Evolutionary conservation across 2,329 filamentous ascomycete species (phyloP), one percentile per base, ranked within the genome.

Genomic region (Monosporascus cannonballus): DNA sequence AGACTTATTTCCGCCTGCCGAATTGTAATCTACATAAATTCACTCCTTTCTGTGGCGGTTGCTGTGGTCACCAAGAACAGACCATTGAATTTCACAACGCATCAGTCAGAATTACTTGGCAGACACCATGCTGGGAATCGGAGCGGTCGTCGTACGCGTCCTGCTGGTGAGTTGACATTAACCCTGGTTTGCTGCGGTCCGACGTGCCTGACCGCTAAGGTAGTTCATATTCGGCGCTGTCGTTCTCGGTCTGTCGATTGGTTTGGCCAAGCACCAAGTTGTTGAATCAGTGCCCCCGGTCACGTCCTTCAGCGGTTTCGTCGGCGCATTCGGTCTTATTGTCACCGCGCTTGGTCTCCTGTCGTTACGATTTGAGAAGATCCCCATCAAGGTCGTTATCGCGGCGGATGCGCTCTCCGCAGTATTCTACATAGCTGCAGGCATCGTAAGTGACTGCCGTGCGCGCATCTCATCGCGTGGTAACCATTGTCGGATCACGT

Each of bases 251-350:
- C 52, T 70, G 15, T 68, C 67, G 11, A 58, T 67, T 1, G 63
- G 63, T 6, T 60, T 68, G 14, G 62, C 65, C 24, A 69, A 70
- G 50, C 60, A 66, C 1, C 67, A 69, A 45, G 49, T 36, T 0
- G 7, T 62, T 17, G 65, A 61, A 39, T 55, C 50, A 9, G 58
- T 61, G 1, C 67, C 67, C 0, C 49, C 63, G 17, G 64, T 67
- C 48, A 69, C 66, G 2, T 64, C 66, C 4, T 70, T 68, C 53
- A 62, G 61, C 45, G 62, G 61, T 55, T 69, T 69, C 52, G 58
- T 59, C 1, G 67, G 67, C 24, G 67, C 64, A 1, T 68, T 69
- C 36, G 67, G 68, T 22, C 56, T 70, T 46, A 54, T 69, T 17
- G 61, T 63, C 46, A 61, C 65, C 1, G 52, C 54, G 27, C 47